Evolutionary conservation across 352 stramenopile species (phyloP).

Genomic region (Phytophthora kernoviae): DNA sequence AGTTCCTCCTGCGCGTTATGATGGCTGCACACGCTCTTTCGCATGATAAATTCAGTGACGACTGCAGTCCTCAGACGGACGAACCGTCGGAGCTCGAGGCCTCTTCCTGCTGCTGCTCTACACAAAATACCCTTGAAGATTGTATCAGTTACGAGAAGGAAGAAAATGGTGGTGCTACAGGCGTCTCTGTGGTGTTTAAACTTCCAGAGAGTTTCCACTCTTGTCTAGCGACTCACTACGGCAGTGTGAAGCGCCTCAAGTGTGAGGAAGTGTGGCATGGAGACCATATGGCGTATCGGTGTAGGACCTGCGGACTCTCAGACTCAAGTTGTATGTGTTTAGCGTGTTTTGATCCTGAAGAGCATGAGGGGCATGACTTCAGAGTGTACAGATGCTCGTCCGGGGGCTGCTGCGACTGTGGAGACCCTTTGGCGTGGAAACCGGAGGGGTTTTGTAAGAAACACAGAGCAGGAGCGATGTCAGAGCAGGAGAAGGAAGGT

Average conservation of each 20-base stretch:
- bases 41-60: constrained; percentile 9
- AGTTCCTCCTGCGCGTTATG: constrained; percentile 71
- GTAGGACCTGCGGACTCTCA: constrained; percentile 79
- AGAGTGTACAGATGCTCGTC: constrained; percentile 83
- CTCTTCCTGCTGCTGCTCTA: constrained; percentile 23
- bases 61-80: not conserved
- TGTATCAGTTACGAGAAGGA: constrained; percentile 46
- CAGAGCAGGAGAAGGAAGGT: constrained; percentile 1
- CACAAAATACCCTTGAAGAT: constrained; percentile 33
- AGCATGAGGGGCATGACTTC: constrained; percentile 85
- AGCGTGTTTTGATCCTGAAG: constrained; percentile 74
- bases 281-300: constrained; percentile 88
- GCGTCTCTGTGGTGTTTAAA: constrained; percentile 27
- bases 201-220: constrained; percentile 46
- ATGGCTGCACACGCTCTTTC: constrained; percentile 52
- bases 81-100: not conserved
- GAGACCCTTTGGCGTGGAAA: constrained; percentile 80
- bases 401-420: constrained; percentile 83
- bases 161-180: constrained; percentile 28
- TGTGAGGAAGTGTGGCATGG: constrained; percentile 89
- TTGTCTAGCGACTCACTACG: constrained; percentile 60
- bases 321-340: constrained; percentile 90
- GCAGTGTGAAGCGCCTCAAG: constrained; percentile 74
- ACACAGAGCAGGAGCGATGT: constrained; percentile 33
- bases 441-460: constrained; percentile 80